Evolutionary conservation across 2,329 filamentous ascomycete species (phyloP), one percentile per base, ranked within the genome.

Genomic region (Chaetomium olivaceum): DNA sequence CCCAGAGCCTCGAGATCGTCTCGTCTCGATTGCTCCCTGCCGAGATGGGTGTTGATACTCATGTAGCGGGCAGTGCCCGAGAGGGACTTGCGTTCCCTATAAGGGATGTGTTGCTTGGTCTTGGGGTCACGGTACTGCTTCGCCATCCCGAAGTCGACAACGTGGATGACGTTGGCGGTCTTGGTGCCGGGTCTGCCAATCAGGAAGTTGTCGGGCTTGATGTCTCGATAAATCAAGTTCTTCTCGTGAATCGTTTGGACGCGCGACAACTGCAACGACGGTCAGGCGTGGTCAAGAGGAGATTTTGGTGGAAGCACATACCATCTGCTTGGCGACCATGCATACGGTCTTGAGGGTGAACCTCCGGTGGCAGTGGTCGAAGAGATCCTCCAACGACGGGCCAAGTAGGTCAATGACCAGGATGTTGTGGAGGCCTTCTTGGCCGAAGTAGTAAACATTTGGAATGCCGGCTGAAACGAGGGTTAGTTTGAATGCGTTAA

Each of bases 261-360:
- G 70, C 94, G 89, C 39, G 93, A 97, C 61, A 97, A 86, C 90
- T 92, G 73, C 31, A 67, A 29, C 8, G 4, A 46, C 52, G 31
- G 71, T 77, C 67, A 80, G 77, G 21, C 14, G 27, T 23, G 3
- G 14, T 25, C 67, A 67, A 64, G 14, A 60, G 39, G 12, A 50
- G n/a, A 29, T 14, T n/a, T n/a, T 27, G 27, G 4, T 8, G 2
- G 7, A 46, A 23, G 60, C 14, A 5, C 16, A 6, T 62, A 93
- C 90, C 95, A 98, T 98, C 79, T 99, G 94, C 82, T 98, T 98
- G 54, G 95, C 94, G 64, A 98, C 93, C 95, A 98, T 97, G 68
- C 98, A 93, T 14, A 97, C 94, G 0, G 95, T 99, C 86, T 99
- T 98, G 78, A 94, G 93, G 7, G 91, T 89, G 81, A 99, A 99